phyloP scores from a whole-genome alignment of 371 early-diverging fungal genomes.

The Rhizopus stolonifer region DNA sequence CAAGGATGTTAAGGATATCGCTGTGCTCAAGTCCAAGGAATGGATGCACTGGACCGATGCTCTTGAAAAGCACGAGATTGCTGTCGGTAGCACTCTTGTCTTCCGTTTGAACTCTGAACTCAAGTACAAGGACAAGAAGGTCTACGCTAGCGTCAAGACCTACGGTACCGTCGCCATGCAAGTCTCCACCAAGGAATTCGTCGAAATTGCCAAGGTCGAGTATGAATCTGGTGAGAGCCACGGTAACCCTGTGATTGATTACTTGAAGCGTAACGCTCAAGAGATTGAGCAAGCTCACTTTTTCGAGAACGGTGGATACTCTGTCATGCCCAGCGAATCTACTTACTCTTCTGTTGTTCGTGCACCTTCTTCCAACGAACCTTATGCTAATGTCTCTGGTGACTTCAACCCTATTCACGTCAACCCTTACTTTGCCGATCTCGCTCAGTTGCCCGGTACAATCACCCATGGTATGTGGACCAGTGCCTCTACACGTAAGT shows the following conservation, averaged over 20 bases:
- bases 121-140: slow-evolving; percentile 73
- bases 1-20: slow-evolving; percentile 76
- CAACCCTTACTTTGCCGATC: slow-evolving; percentile 93
- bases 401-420: slow-evolving; percentile 97
- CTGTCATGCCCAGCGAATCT: slow-evolving; percentile 83
- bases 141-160: slow-evolving; percentile 72
- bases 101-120: slow-evolving; percentile 84
- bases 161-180: slow-evolving; percentile 82
- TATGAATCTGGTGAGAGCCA: slow-evolving; percentile 74
- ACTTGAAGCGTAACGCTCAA: slow-evolving; percentile 76
- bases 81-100: slow-evolving; percentile 72
- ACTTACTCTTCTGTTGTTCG: slow-evolving; percentile 83
- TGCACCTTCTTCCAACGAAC: slow-evolving; percentile 80
- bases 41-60: slow-evolving; percentile 83
- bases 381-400: slow-evolving; percentile 87
- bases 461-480: slow-evolving; percentile 99
- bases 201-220: slow-evolving; percentile 80
- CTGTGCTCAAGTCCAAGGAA: slow-evolving; percentile 87
- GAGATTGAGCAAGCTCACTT: slow-evolving; percentile 81
- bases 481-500: slow-evolving; percentile 90
- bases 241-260: slow-evolving; percentile 82
- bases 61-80: slow-evolving; percentile 61
- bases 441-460: slow-evolving; percentile 90
- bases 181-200: slow-evolving; percentile 81
- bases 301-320: slow-evolving; percentile 91